Conservation (phyloP, 768 basidiomycete species). For the Leucosporidium creatinivorum region DNA sequence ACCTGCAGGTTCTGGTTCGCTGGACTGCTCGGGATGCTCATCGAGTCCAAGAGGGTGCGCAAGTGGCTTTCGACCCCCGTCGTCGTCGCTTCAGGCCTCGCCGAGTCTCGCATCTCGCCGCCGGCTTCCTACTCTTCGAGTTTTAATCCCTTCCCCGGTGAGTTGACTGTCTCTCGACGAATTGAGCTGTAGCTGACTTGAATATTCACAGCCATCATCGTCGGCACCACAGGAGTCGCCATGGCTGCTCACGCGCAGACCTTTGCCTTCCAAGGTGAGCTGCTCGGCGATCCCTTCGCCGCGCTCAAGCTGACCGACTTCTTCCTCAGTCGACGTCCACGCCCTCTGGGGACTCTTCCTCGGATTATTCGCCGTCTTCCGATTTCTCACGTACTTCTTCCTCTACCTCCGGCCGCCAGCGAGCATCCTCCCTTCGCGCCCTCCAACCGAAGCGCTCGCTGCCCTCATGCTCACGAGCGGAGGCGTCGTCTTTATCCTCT, state of each 20-base stretch:
- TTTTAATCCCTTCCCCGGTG: constrained; percentile 54
- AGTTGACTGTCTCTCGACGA: constrained; percentile 45
- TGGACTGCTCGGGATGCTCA: constrained; percentile 76
- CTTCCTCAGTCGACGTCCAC: constrained; percentile 71
- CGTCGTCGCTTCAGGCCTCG: constrained; percentile 40
- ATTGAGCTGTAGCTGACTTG: constrained; percentile 45
- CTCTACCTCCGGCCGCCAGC: constrained; percentile 45
- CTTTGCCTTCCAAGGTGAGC: constrained; percentile 68
- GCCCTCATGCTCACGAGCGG: constrained; percentile 74
- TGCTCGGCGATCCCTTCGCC: background rate
- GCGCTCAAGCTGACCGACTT: constrained; percentile 8
- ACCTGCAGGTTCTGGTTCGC: constrained; percentile 85
- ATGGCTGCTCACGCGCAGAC: constrained; percentile 88
- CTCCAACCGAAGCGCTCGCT: constrained; percentile 84
- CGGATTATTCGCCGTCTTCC: constrained; percentile 64
- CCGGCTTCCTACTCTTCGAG: constrained; percentile 54
- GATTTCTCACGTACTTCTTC: constrained; percentile 90
- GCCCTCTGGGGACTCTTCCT: constrained; percentile 83
- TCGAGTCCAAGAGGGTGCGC: constrained; percentile 70
- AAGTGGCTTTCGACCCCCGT: constrained; percentile 63
- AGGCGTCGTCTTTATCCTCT: constrained; percentile 81
- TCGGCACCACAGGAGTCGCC: constrained; percentile 85
- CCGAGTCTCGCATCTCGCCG: background rate
- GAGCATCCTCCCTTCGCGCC: constrained; percentile 59
- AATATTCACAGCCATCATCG: constrained; percentile 84